phyloP scores from a whole-genome alignment of 306 rosid genomes.

The Rosa lucieae region DNA sequence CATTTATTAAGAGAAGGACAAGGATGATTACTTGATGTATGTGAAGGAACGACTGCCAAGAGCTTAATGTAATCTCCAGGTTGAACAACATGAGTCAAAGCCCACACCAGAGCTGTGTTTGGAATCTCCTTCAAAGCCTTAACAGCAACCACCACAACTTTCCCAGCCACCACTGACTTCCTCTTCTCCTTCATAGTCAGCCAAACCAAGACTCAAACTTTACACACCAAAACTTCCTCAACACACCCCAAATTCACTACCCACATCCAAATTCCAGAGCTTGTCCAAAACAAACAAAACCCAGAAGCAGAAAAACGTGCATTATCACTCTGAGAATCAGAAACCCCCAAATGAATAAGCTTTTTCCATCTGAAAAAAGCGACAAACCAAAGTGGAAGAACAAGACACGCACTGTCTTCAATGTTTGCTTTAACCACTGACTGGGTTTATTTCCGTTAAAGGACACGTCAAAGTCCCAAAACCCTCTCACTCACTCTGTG shows the following conservation, averaged over 20 bases:
- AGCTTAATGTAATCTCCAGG: slow-evolving; percentile 93
- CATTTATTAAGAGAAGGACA: background rate
- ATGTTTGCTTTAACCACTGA: slow-evolving; percentile 41
- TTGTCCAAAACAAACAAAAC: slow-evolving; percentile 27
- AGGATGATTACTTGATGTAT: slow-evolving; percentile 50
- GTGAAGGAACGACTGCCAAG: slow-evolving; percentile 66
- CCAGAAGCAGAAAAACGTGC: slow-evolving; percentile 33
- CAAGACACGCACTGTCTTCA: slow-evolving; percentile 50
- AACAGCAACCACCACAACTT: slow-evolving; percentile 88
- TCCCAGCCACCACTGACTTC: slow-evolving; percentile 39
- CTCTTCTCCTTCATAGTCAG: slow-evolving; percentile 53
- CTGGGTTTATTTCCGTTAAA: slow-evolving; percentile 18
- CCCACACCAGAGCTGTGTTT: slow-evolving; percentile 80
- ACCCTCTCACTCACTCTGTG: slow-evolving; percentile 6
- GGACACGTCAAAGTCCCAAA: slow-evolving; percentile 29
- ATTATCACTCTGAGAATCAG: slow-evolving; percentile 37
- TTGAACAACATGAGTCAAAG: slow-evolving; percentile 94
- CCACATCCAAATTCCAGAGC: slow-evolving; percentile 37
- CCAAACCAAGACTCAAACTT: slow-evolving; percentile 16
- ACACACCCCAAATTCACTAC: slow-evolving; percentile 23
- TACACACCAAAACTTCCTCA: slow-evolving; percentile 14
- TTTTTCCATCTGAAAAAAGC: slow-evolving; percentile 26
- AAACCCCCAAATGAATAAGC: slow-evolving; percentile 39
- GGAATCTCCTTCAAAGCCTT: slow-evolving; percentile 81
- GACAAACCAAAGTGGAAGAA: slow-evolving; percentile 30